Conservation (phyloP, 2,329 filamentous ascomycete species). For the Beauveria medogensis region DNA sequence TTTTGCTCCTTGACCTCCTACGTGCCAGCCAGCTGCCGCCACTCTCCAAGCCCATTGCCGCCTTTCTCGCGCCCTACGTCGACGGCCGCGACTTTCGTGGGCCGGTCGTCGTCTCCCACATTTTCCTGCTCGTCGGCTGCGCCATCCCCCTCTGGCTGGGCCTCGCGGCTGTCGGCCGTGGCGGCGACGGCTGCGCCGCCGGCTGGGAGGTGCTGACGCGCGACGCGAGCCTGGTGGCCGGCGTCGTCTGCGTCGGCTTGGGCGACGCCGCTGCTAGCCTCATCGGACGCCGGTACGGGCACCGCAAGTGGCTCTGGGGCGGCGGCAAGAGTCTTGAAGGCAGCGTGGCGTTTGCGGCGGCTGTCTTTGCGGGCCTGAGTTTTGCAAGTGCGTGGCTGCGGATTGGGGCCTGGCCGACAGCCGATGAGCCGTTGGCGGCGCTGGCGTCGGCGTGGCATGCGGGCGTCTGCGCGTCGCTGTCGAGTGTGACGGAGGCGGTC, state of each 20-base stretch:
- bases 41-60: slow-evolving; percentile 73
- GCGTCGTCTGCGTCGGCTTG: slow-evolving; percentile 89
- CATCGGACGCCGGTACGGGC: slow-evolving; percentile 78
- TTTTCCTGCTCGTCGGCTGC: slow-evolving; percentile 91
- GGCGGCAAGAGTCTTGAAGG: slow-evolving; percentile 95
- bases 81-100: slow-evolving; percentile 89
- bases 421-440: slow-evolving; percentile 29
- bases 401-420: slow-evolving; percentile 64
- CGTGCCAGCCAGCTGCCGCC: slow-evolving; percentile 88
- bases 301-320: slow-evolving; percentile 90
- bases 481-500: slow-evolving; percentile 89
- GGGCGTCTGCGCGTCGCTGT: slow-evolving; percentile 63
- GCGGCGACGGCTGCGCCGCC: slow-evolving; percentile 43
- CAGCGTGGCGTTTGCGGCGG: slow-evolving; percentile 68
- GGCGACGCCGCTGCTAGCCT: slow-evolving; percentile 90
- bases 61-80: slow-evolving; percentile 86
- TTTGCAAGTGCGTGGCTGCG: slow-evolving; percentile 66
- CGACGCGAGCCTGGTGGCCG: slow-evolving; percentile 84
- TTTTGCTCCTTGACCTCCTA: slow-evolving; percentile 81
- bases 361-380: slow-evolving; percentile 68
- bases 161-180: slow-evolving; percentile 59
- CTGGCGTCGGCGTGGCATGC: slow-evolving; percentile 52
- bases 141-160: slow-evolving; percentile 91
- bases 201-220: slow-evolving; percentile 70
- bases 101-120: slow-evolving; percentile 90